Evolutionary conservation across 2,329 filamentous ascomycete species (phyloP).

Genomic region (Colletotrichum sp.): DNA sequence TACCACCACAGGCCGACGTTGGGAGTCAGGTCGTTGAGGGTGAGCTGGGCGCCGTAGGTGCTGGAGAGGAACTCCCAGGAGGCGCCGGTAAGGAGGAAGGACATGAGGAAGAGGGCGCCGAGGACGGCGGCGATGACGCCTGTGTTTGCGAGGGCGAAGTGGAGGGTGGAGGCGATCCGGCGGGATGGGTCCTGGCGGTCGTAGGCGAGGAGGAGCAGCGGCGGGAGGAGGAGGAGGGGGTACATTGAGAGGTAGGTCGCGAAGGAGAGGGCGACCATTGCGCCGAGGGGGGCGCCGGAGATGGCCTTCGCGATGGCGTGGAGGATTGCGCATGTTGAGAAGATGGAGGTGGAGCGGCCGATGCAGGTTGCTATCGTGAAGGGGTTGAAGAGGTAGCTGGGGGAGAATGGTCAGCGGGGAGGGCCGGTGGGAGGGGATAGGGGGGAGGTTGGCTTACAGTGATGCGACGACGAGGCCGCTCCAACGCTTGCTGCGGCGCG

Average conservation of each 20-base stretch:
- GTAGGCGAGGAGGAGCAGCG: conserved; percentile 80
- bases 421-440: conserved; percentile 52
- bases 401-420: conserved; percentile 73
- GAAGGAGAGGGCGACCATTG: conserved; percentile 84
- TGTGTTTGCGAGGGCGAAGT: conserved; percentile 62
- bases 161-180: conserved; percentile 35
- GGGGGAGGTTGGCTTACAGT: conserved; percentile 57
- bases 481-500: conserved; percentile 77
- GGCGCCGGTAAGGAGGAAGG: conserved; percentile 72
- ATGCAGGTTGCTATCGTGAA: conserved; percentile 92
- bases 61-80: conserved; percentile 89
- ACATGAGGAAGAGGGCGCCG: conserved; percentile 71
- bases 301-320: conserved; percentile 84
- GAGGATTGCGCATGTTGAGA: conserved; percentile 88
- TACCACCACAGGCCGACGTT: conserved; percentile 99
- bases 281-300: conserved; percentile 72
- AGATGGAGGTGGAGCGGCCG: conserved; percentile 85
- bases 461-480: conserved; percentile 78
- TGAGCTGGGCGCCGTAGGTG: conserved; percentile 91
- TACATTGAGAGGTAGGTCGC: conserved; percentile 94
- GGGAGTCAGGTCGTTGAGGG: conserved; percentile 89
- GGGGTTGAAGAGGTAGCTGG: conserved; percentile 90
- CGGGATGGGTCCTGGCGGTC: conserved; percentile 59
- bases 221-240: conserved; percentile 83
- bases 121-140: conserved; percentile 58